Conservation (phyloP, 768 basidiomycete species). For the Tricholoma saponaceum region DNA sequence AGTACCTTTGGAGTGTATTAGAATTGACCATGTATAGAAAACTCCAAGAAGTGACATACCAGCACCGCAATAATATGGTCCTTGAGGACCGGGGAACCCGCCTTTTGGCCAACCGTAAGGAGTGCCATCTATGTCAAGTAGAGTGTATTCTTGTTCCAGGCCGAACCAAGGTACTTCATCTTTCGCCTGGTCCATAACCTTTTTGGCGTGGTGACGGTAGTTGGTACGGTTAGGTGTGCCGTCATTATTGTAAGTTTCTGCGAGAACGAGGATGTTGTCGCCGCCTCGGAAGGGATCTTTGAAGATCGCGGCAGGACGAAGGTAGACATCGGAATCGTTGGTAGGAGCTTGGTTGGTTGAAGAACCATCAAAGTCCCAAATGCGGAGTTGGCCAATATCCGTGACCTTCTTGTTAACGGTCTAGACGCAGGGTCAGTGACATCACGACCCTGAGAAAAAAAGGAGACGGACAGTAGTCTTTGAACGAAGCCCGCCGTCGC, state of each 20-base stretch:
- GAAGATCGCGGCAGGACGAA: constrained; percentile 96
- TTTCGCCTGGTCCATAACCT: constrained; percentile 93
- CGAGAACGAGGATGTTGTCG: constrained; percentile 95
- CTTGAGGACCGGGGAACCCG: constrained; percentile 99
- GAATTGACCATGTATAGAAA: background rate
- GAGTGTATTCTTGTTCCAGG: constrained; percentile 98
- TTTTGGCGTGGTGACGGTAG: constrained; percentile 89
- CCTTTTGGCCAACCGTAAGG: constrained; percentile 98
- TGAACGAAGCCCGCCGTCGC: constrained; percentile 88
- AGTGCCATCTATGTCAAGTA: constrained; percentile 87
- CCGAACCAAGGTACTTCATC: constrained; percentile 90
- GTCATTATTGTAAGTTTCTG: constrained; percentile 98
- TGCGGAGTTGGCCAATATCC: constrained; percentile 86
- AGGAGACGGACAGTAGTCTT: constrained; percentile 82
- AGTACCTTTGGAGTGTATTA: constrained; percentile 51
- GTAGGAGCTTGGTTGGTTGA: constrained; percentile 98
- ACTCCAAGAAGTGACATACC: constrained; percentile 45
- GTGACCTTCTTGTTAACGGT: constrained; percentile 85
- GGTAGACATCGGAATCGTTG: constrained; percentile 94
- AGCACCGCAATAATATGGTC: constrained; percentile 99
- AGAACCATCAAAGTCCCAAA: constrained; percentile 99
- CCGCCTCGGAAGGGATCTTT: constrained; percentile 99
- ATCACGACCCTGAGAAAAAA: constrained; percentile 3
- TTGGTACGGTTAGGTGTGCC: constrained; percentile 98
- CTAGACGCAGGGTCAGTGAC: constrained; percentile 33